Conservation (phyloP, 805 yeast species). For the Hanseniaspora singularis region DNA sequence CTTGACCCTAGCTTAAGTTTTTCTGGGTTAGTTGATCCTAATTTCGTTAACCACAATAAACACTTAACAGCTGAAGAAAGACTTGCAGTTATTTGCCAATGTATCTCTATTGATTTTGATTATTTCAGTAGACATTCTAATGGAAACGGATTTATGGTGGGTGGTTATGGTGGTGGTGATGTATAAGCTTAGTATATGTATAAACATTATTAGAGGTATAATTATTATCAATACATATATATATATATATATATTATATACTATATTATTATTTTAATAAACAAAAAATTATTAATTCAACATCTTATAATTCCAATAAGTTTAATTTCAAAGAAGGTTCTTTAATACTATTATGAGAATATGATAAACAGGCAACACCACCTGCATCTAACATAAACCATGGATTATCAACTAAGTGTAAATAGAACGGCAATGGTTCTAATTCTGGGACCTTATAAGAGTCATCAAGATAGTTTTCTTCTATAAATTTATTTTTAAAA, state of each 20-base stretch:
- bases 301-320: constrained; percentile 25
- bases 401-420: constrained; percentile 44
- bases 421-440: constrained; percentile 26
- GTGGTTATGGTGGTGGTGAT: constrained; percentile 13
- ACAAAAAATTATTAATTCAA: too few species aligned
- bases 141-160: constrained; percentile 34
- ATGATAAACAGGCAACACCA: constrained; percentile 83
- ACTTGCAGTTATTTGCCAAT: constrained; percentile 74
- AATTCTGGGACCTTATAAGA: constrained; percentile 28
- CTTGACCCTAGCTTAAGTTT: constrained; percentile 62
- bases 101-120: constrained; percentile 88
- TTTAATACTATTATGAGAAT: constrained; percentile 69
- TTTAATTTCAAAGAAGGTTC: constrained; percentile 83
- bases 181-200: not conserved
- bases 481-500: constrained; percentile 20
- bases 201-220: constrained; percentile 15
- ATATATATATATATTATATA: not conserved
- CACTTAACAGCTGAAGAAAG: constrained; percentile 61
- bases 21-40: constrained; percentile 43
- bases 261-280: too few species aligned
- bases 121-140: constrained; percentile 88
- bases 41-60: constrained; percentile 26
- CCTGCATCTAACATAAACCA: constrained; percentile 84
- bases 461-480: constrained; percentile 23
- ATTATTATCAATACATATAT: not conserved